These are phyloP conservation scores for Candolleomyces efflorescens DNA, from an alignment of 768 basidiomycete genomes.

Conservation along the genomic window DNA sequence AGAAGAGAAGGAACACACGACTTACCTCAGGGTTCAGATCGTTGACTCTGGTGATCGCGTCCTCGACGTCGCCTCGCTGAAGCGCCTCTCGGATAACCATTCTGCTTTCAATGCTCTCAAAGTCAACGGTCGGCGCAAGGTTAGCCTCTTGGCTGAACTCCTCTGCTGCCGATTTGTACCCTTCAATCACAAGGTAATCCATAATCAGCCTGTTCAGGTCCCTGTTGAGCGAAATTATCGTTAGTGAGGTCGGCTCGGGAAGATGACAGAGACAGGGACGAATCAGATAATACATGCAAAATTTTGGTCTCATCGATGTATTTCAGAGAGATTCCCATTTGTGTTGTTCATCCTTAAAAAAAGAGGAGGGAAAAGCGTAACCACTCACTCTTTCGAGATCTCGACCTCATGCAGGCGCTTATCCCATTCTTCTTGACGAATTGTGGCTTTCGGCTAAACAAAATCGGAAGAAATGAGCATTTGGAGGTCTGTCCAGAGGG, in stretches of 20 bases:
- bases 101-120: slow-evolving; percentile 88
- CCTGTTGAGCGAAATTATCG: slow-evolving; percentile 38
- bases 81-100: slow-evolving; percentile 94
- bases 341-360: slow-evolving; percentile 55
- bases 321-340: slow-evolving; percentile 99
- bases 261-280: slow-evolving; percentile 20
- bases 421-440: slow-evolving; percentile 87
- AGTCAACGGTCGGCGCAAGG: slow-evolving; percentile 73
- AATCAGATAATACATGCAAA: slow-evolving; percentile 84
- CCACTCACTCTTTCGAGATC: slow-evolving; percentile 85
- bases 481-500: slow-evolving; percentile 2
- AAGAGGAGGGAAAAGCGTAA: slow-evolving; percentile 11
- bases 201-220: slow-evolving; percentile 93
- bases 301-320: slow-evolving; percentile 58
- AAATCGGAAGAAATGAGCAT: neutral
- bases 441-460: slow-evolving; percentile 45
- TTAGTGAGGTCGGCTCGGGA: slow-evolving; percentile 15
- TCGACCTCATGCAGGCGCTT: slow-evolving; percentile 75
- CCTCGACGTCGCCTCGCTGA: slow-evolving; percentile 91
- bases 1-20: slow-evolving; percentile 13
- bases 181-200: slow-evolving; percentile 97
- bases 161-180: slow-evolving; percentile 94
- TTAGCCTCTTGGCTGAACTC: slow-evolving; percentile 90
- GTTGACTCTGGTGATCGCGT: slow-evolving; percentile 92
- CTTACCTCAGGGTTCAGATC: slow-evolving; percentile 96